phyloP scores from a whole-genome alignment of 2,329 filamentous ascomycete species.

The Apiospora pterosperma region DNA sequence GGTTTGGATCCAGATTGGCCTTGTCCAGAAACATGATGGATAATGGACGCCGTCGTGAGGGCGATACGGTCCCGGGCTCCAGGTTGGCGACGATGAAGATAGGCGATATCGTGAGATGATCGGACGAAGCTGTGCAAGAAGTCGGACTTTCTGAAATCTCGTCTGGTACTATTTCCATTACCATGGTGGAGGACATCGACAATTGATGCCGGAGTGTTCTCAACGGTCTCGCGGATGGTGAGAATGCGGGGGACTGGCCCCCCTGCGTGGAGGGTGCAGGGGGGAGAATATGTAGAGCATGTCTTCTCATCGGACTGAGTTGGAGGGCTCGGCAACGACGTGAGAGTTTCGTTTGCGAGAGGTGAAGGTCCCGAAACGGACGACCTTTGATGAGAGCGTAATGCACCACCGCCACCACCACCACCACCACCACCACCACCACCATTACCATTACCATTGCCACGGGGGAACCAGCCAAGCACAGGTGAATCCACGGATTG shows the following conservation, averaged over 20 bases:
- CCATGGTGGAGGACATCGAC: slow-evolving; percentile 23
- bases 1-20: neutral
- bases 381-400: neutral
- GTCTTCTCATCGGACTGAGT: neutral
- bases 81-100: slow-evolving; percentile 8
- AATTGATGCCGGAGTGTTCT: slow-evolving; percentile 10
- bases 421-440: neutral
- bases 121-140: neutral
- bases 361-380: neutral
- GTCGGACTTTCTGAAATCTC: neutral
- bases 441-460: neutral
- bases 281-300: neutral
- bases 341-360: neutral
- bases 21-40: neutral
- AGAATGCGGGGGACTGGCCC: slow-evolving; percentile 14
- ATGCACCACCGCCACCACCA: neutral
- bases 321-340: neutral
- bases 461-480: slow-evolving; percentile 17
- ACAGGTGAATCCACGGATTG: slow-evolving; percentile 19
- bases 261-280: slow-evolving; percentile 5
- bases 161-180: slow-evolving; percentile 12
- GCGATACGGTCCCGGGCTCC: neutral
- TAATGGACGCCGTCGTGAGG: neutral
- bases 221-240: slow-evolving; percentile 8
- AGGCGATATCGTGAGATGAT: neutral